Conservation (phyloP, 2,329 filamentous ascomycete species). For the Calonectria pauciramosa region DNA sequence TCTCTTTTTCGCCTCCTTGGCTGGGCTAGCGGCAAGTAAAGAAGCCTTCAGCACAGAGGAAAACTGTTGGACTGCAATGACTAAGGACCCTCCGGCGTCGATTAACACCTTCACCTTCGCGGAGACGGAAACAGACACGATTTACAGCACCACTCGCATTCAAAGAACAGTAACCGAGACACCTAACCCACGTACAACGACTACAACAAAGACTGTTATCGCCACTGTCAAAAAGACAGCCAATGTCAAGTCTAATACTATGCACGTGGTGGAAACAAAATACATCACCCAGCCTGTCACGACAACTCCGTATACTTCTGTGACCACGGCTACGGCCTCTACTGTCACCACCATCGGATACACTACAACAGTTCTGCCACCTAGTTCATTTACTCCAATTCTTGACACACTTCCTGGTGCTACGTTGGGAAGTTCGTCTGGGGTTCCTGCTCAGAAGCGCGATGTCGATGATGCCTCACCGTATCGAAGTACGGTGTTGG, state of each 20-base stretch:
- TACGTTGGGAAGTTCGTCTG: background rate
- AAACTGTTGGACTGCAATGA: conserved; percentile 5
- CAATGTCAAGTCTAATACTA: background rate
- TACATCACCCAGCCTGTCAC: background rate
- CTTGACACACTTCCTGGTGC: background rate
- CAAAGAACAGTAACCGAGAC: background rate
- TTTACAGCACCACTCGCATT: background rate
- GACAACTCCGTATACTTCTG: background rate
- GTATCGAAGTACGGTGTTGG: too few species aligned
- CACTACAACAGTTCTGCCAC: background rate
- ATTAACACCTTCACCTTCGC: background rate
- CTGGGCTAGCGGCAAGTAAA: background rate
- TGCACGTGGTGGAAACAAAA: background rate
- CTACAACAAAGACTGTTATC: background rate
- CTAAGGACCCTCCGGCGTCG: background rate
- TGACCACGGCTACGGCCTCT: background rate
- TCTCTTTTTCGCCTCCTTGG: background rate
- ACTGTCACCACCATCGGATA: background rate
- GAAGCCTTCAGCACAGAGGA: background rate
- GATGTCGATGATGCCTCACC: background rate
- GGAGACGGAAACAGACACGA: background rate
- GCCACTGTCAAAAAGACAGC: background rate
- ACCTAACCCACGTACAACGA: background rate
- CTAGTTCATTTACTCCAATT: background rate
- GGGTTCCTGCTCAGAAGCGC: background rate